Evolutionary conservation across 768 basidiomycete genomes (phyloP).

Genomic region (Suillus subluteus): DNA sequence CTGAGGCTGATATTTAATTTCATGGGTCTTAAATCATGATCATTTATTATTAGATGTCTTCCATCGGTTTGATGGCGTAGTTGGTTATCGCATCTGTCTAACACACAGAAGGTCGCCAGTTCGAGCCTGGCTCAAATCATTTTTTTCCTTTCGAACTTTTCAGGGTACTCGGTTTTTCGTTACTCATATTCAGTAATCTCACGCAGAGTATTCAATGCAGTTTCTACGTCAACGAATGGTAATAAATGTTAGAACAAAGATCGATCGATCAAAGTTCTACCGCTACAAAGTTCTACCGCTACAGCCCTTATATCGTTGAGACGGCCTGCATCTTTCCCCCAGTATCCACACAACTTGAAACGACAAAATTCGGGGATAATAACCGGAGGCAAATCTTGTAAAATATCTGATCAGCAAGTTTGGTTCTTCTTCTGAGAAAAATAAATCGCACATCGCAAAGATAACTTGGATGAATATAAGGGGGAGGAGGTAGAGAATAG

Average conservation of each 20-base stretch:
- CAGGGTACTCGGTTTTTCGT: too few relatives aligned
- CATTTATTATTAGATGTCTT: accelerated
- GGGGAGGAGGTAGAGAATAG: background rate
- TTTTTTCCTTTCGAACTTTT: constrained; percentile 17
- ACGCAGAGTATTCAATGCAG: background rate
- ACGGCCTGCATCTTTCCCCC: background rate
- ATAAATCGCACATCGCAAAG: background rate
- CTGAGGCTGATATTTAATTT: too few relatives aligned
- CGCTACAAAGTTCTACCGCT: too few relatives aligned
- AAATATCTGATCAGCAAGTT: background rate
- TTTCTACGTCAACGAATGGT: background rate
- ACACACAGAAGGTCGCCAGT: constrained; percentile 80
- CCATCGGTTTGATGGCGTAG: constrained; percentile 61
- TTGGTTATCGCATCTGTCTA: constrained; percentile 86
- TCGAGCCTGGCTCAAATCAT: constrained; percentile 62
- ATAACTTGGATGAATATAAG: background rate
- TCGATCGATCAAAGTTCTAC: background rate
- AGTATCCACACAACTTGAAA: background rate
- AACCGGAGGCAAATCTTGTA: background rate
- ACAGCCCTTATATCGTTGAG: background rate
- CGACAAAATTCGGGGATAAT: background rate
- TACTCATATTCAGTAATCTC: too few relatives aligned
- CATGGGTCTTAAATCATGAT: background rate
- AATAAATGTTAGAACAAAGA: background rate
- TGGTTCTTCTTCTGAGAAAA: background rate